Evolutionary conservation across 2,329 filamentous ascomycete species (phyloP).

Genomic region (Sclerotiophoma versabilis): DNA sequence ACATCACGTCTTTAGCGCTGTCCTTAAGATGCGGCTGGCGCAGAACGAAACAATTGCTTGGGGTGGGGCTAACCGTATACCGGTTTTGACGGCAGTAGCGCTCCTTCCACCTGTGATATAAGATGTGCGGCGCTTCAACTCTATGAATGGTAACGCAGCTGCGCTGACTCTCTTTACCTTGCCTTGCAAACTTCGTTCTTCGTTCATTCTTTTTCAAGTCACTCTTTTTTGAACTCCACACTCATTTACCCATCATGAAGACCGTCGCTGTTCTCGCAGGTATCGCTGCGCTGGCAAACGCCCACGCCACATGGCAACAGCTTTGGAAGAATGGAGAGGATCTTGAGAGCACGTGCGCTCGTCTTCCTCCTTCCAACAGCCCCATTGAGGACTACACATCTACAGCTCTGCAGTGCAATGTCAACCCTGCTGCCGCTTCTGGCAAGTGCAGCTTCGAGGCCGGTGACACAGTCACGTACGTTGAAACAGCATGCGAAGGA

Average conservation of each 20-base stretch:
- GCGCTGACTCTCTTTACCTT: conserved; percentile 41
- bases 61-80: conserved; percentile 24
- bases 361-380: conserved; percentile 38
- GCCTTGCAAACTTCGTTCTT: conserved; percentile 27
- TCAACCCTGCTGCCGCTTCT: conserved; percentile 33
- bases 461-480: conserved; percentile 34
- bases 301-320: conserved; percentile 42
- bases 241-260: conserved; percentile 33
- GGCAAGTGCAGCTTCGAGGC: conserved; percentile 37
- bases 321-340: conserved; percentile 42
- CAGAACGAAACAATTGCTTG: conserved; percentile 38
- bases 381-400: conserved; percentile 41
- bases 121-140: conserved; percentile 20
- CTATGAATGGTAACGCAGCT: conserved; percentile 33
- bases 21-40: conserved; percentile 28
- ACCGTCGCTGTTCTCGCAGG: conserved; percentile 35
- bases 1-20: conserved; percentile 26
- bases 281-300: conserved; percentile 35
- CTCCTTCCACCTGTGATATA: conserved; percentile 28
- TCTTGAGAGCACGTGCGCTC: conserved; percentile 38
- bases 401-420: conserved; percentile 41
- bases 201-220: conserved; percentile 37
- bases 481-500: neutral
- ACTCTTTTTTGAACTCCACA: conserved; percentile 24
- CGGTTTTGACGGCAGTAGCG: conserved; percentile 25